Base-by-base conservation (phyloP, 2,329 filamentous ascomycete species). In the Fusarium austroafricanum region DNA sequence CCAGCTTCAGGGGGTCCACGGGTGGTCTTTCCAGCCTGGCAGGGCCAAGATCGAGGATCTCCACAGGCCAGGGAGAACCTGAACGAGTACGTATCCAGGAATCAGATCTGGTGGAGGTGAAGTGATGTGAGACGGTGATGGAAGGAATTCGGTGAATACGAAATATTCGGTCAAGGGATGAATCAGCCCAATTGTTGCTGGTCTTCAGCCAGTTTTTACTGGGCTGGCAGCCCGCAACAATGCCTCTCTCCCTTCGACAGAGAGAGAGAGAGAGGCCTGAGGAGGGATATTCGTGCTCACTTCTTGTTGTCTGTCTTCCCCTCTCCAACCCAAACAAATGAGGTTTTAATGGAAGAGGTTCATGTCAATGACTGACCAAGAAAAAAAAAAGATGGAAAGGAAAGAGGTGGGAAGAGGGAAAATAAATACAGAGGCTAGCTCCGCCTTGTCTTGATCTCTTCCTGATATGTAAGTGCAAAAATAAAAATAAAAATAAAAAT, bases 291-390 rank as follows among this genome's bases (percentile, higher is more conserved):
- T 37, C 31, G 35, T 43, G 23, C 29, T 26, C 43, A 53, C 28
- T 31, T 56, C 29, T 52, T 31, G 51, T 20, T 43, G 43, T 65
- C 65, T 55, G 43, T 65, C 65, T 55, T 58, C 59, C 58, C 63
- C 64, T 73, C 70, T 73, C 55, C 68, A 63, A 71, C 66, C 66
- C 26, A 55, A 49, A 49, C 26, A 63, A 54, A 43, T 50, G 51
- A 70, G 66, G 65, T 58, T 46, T 31, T 67, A 65, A 35, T 40
- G 47, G 52, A 70, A 46, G 53, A 69, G 61, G 66, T 49, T 47
- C 51, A 46, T 67, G 54, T 61, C 56, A 59, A 55, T 53, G 60
- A 68, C 47, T 56, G 65, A 57, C 43, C 50, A 65, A 65, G 59
- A 68, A 57, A 59, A 56, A 58, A 61, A 58, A 61, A 61, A 44